These are phyloP conservation scores for Umbelopsis ramanniana DNA, from an alignment of 192 early-diverging fungal genomes.

Conservation along the genomic window DNA sequence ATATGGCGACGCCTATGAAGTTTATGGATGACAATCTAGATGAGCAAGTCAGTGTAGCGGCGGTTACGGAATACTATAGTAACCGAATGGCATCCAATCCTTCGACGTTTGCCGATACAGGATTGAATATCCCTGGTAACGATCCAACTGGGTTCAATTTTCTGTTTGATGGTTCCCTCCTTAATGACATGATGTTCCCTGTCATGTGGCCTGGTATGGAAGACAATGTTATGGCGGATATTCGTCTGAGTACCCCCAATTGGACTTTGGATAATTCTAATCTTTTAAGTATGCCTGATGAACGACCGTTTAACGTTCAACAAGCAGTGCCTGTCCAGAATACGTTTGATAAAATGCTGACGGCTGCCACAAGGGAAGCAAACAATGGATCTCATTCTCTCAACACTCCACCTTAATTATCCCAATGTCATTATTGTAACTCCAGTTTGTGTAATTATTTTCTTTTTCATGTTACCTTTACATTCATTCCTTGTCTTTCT, in stretches of 20 bases:
- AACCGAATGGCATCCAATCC: conserved; percentile 14
- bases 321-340: neutral
- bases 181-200: conserved; percentile 23
- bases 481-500: neutral
- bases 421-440: conserved; percentile 17
- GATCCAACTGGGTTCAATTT: conserved; percentile 18
- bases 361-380: neutral
- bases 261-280: conserved; percentile 12
- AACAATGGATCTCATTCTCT: neutral
- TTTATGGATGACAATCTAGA: neutral
- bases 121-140: conserved; percentile 22
- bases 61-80: conserved; percentile 6
- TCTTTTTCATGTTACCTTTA: neutral
- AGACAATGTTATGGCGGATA: conserved; percentile 2
- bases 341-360: neutral
- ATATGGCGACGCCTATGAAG: neutral
- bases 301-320: conserved; percentile 11
- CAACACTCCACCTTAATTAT: conserved; percentile 3
- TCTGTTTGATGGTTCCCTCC: conserved; percentile 21
- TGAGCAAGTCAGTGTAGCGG: neutral
- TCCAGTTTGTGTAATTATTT: conserved; percentile 14
- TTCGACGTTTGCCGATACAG: conserved; percentile 5
- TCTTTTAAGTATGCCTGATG: conserved; percentile 10
- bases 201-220: conserved; percentile 7
- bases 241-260: neutral